Conservation (phyloP, 495 filamentous ascomycete genomes). For the Neurospora cerealis region DNA sequence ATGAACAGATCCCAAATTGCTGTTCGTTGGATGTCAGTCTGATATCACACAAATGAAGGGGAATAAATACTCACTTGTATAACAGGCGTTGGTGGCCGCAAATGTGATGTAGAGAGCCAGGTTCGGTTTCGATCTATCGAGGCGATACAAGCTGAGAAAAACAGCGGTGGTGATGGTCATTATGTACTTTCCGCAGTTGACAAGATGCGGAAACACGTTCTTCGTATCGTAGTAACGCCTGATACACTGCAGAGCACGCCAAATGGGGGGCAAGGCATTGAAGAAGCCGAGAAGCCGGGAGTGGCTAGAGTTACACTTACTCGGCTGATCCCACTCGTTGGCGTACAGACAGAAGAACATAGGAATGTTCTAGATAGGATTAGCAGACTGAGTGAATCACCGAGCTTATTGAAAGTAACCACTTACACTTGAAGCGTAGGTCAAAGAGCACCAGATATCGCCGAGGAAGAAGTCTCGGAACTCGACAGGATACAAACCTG, state of each 20-base stretch:
- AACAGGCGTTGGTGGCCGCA: slow-evolving; percentile 69
- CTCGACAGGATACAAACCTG: slow-evolving; percentile 86
- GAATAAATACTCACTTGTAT: slow-evolving; percentile 50
- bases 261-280: slow-evolving; percentile 70
- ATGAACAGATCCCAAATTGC: slow-evolving; percentile 94
- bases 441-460: slow-evolving; percentile 93
- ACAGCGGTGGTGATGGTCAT: slow-evolving; percentile 74
- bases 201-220: slow-evolving; percentile 83
- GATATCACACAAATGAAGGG: not conserved
- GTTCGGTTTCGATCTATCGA: slow-evolving; percentile 45
- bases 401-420: not conserved
- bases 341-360: slow-evolving; percentile 94
- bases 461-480: slow-evolving; percentile 97
- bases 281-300: slow-evolving; percentile 83
- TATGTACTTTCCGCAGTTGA: slow-evolving; percentile 85
- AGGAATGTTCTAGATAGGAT: slow-evolving; percentile 57
- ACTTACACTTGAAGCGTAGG: slow-evolving; percentile 80
- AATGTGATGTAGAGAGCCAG: slow-evolving; percentile 65
- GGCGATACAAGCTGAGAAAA: slow-evolving; percentile 70
- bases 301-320: slow-evolving; percentile 74
- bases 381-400: not conserved
- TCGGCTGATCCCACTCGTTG: slow-evolving; percentile 56
- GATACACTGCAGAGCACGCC: slow-evolving; percentile 83
- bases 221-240: slow-evolving; percentile 80
- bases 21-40: slow-evolving; percentile 10